Evolutionary conservation across 176 grass and related monocot genomes (phyloP).

Genomic region (Paspalum vaginatum): DNA sequence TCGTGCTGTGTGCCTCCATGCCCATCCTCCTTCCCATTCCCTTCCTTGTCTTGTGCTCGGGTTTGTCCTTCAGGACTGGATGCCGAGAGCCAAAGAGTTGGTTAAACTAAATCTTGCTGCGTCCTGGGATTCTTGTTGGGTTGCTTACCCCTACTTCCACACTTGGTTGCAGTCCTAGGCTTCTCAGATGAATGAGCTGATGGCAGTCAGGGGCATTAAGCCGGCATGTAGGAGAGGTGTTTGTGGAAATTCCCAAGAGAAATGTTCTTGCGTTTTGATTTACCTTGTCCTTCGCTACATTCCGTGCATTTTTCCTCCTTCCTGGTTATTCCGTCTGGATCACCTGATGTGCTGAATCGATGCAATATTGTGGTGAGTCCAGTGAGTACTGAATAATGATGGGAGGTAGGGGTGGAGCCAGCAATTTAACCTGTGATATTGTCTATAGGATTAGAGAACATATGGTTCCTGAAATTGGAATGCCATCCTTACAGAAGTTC

Average conservation of each 20-base stretch:
- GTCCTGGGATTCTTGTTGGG: neutral
- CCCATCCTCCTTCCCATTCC: neutral
- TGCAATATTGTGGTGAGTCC: too few relatives aligned
- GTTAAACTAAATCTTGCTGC: neutral
- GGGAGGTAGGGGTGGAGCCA: too few relatives aligned
- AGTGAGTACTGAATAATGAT: neutral
- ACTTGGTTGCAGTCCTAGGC: neutral
- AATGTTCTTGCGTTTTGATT: neutral
- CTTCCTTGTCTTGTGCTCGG: neutral
- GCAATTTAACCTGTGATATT: too few relatives aligned
- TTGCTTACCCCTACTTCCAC: neutral
- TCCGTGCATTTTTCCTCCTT: neutral
- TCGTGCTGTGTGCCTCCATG: neutral
- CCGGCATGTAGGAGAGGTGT: neutral
- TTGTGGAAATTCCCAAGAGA: neutral
- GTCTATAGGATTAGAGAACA: neutral
- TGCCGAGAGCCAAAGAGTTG: neutral
- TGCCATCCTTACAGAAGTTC: neutral
- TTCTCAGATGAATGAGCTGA: neutral
- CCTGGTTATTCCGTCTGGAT: neutral
- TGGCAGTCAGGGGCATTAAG: neutral
- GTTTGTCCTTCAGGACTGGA: neutral
- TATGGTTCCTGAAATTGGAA: neutral
- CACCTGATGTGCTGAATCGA: neutral
- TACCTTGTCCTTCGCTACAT: too few relatives aligned